These are phyloP conservation scores for Geosmithia putterillii DNA, from an alignment of 2,329 filamentous ascomycete species.

Conservation along the genomic window DNA sequence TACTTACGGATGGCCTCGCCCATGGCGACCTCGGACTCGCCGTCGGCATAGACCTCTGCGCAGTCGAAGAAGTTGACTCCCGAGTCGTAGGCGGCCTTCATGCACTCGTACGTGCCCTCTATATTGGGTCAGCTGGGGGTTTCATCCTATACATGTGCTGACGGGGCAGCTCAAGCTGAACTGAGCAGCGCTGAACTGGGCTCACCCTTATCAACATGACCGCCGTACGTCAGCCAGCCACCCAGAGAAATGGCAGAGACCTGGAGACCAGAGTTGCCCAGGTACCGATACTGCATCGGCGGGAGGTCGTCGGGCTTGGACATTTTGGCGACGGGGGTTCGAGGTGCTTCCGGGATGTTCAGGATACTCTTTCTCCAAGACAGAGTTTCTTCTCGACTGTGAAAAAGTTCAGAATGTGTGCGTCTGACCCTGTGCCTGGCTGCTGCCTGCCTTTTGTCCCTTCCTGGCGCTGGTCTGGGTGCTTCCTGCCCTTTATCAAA, in stretches of 20 bases:
- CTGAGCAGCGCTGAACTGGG: background rate
- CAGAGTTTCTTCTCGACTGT: too few relatives aligned
- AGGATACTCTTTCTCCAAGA: too few relatives aligned
- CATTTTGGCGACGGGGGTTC: constrained; percentile 12
- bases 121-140: too few relatives aligned
- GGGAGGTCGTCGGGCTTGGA: constrained; percentile 28
- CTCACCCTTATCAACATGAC: constrained; percentile 55
- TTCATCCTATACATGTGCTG: too few relatives aligned
- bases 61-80: constrained; percentile 54
- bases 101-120: constrained; percentile 40
- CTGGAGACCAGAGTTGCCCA: constrained; percentile 60
- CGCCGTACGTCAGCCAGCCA: constrained; percentile 64
- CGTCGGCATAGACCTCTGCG: constrained; percentile 44
- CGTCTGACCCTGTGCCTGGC: too few relatives aligned
- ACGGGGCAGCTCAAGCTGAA: too few relatives aligned
- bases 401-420: too few relatives aligned
- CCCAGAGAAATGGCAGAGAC: constrained; percentile 63
- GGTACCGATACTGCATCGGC: constrained; percentile 58
- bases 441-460: too few relatives aligned
- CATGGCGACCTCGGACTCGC: constrained; percentile 52
- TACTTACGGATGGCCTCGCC: constrained; percentile 47
- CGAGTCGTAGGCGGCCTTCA: constrained; percentile 47
- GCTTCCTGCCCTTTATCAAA: too few relatives aligned
- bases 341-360: too few relatives aligned
- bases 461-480: too few relatives aligned